phyloP scores from a whole-genome alignment of 495 filamentous ascomycete genomes.

The Xylaria flabelliformis region DNA sequence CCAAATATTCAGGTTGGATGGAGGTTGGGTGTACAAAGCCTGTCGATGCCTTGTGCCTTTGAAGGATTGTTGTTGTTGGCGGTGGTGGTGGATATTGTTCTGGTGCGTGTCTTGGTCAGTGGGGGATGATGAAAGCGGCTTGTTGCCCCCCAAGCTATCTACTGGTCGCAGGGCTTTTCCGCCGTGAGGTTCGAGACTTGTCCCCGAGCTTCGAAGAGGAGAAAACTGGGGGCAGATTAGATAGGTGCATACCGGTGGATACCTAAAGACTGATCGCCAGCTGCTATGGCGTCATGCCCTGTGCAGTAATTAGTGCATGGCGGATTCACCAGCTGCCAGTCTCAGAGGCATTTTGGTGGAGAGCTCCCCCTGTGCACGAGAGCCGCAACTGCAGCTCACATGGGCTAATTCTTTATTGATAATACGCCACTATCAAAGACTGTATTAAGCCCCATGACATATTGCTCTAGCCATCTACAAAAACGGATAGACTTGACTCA shows the following conservation, averaged over 20 bases:
- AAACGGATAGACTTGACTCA: not conserved
- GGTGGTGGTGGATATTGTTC: conserved; percentile 27
- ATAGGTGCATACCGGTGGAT: not conserved
- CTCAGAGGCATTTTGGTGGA: not conserved
- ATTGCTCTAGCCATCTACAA: no score
- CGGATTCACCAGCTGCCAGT: not conserved
- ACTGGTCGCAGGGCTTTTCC: conserved; percentile 49
- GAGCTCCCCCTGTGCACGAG: not conserved
- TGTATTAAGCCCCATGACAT: not conserved
- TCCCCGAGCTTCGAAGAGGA: conserved; percentile 38
- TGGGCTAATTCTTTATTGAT: not conserved
- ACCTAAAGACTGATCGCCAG: conserved; percentile 23
- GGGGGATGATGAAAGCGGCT: conserved; percentile 45
- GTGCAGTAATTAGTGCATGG: not conserved
- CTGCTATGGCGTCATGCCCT: not conserved
- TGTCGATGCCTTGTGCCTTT: conserved; percentile 11
- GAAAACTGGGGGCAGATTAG: conserved; percentile 34
- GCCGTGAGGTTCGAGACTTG: conserved; percentile 45
- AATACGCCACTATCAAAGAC: not conserved
- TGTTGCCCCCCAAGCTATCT: conserved; percentile 16
- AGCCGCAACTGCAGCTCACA: not conserved
- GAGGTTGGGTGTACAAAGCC: conserved; percentile 3
- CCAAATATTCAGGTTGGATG: not conserved
- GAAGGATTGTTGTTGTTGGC: conserved; percentile 27
- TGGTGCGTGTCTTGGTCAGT: conserved; percentile 30